A percentile compares a stretch with the other conserved stretches of the same genome.
Evolutionary conservation across 225 moss, liverwort and hornwort genomes (phyloP).

Genomic region (Thuidium tamariscinum): DNA sequence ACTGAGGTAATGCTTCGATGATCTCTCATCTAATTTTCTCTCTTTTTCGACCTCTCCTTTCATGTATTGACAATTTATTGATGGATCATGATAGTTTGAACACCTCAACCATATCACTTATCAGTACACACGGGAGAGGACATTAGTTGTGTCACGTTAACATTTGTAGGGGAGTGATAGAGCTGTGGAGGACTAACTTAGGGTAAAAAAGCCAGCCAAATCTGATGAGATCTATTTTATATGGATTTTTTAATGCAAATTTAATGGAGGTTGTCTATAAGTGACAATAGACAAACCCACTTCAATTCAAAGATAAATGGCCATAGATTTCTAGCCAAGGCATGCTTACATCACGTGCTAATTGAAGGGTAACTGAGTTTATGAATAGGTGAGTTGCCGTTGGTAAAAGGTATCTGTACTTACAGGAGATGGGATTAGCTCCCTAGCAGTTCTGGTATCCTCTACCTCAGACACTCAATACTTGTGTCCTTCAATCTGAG

Average conservation of each 20-base stretch:
- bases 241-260: background rate
- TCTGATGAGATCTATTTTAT: background rate
- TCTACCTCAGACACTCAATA: background rate
- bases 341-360: background rate
- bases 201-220: background rate
- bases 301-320: background rate
- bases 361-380: background rate
- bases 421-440: background rate
- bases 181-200: too few species aligned
- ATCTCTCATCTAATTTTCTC: background rate
- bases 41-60: background rate
- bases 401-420: background rate
- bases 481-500: background rate
- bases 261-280: background rate
- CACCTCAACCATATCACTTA: background rate
- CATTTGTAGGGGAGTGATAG: background rate
- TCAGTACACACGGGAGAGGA: background rate
- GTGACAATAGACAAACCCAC: background rate
- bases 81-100: background rate
- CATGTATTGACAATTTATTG: background rate
- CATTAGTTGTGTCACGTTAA: background rate
- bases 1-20: constrained; percentile 11
- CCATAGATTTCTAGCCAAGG: background rate
- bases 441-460: background rate
- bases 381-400: background rate